Evolutionary conservation across 2,329 filamentous ascomycete species (phyloP), one percentile per base, ranked within the genome.

Genomic region (Trichoderma pleuroti): DNA sequence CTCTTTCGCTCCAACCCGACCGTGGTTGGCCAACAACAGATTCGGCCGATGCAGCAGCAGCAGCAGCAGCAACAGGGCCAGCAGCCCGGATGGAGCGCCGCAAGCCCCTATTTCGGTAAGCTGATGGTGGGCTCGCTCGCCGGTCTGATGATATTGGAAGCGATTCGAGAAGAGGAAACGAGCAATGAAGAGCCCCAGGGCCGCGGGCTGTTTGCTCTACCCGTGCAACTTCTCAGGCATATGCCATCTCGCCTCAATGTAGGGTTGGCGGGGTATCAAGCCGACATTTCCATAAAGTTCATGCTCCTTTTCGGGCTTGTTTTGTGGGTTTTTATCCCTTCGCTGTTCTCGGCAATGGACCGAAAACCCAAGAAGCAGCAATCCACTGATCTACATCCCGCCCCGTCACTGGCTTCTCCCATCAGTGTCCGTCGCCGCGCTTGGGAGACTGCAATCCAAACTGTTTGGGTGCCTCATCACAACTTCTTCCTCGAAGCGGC

Each of bases 111-210:
- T 72, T 86, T 88, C 71, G 88, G 88, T 65, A 97, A 97, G 82
- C 86, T 98, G 74, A 96, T 98, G 93, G 90, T 98, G 6, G 95
- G 95, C 54, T 95, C 94, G 21, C 87, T 98, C 71, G 95, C 94
- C 28, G 94, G 93, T 16, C 84, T 98, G 21, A 97, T 98, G 94
- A 87, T 98, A 39, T 82, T 97, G 75, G 94, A 98, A 81, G 93
- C 93, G 1, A 85, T 94, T 69, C 86, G 86, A 42, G 87, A 92
- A 78, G 83, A 90, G 74, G 88, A 93, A 80, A 81, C 88, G 78
- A 87, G 88, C 75, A 87, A 85, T 60, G 90, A 92, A 64, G 85
- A 85, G 1, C 85, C 90, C 7, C 84, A 88, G 63, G 91, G 91
- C 59, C 88, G 89, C 46, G 92, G 92, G 3, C 84, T 94, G 16